A percentile compares a stretch with the other conserved stretches of the same genome.
phyloP scores from a whole-genome alignment of 2,329 filamentous ascomycete genomes.

The Phialemoniopsis sp. region DNA sequence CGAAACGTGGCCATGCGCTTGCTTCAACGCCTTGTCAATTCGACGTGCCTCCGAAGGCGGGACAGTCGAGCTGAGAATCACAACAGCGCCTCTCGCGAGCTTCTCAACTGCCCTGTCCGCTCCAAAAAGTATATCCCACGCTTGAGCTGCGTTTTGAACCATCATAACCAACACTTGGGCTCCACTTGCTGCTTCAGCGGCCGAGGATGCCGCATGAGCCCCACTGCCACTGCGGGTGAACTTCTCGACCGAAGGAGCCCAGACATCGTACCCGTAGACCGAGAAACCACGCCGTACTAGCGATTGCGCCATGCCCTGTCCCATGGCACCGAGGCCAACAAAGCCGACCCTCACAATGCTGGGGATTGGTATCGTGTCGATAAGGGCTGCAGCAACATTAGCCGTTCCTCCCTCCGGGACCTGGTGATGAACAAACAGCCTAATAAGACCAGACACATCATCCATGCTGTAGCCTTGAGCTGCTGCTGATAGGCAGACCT shows the following conservation, averaged over 20 bases:
- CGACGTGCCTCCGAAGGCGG: constrained; percentile 21
- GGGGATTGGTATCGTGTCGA: constrained; percentile 12
- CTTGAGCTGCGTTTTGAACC: no score
- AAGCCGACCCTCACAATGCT: constrained; percentile 24
- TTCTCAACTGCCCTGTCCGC: no score
- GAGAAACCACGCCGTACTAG: constrained; percentile 23
- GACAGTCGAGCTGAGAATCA: constrained; percentile 30
- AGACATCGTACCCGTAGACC: constrained; percentile 28
- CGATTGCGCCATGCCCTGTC: constrained; percentile 29
- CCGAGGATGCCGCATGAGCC: constrained; percentile 15
- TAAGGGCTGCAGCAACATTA: no score
- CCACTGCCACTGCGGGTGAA: constrained; percentile 18
- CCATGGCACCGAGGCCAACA: constrained; percentile 32
- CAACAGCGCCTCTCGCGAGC: constrained; percentile 21
- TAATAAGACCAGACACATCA: constrained; percentile 21
- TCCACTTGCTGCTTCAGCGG: constrained; percentile 18
- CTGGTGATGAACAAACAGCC: constrained; percentile 14
- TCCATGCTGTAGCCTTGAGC: constrained; percentile 19
- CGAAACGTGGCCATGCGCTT: constrained; percentile 16
- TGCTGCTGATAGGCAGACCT: constrained; percentile 20
- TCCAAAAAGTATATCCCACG: constrained; percentile 23
- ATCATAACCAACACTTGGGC: constrained; percentile 24
- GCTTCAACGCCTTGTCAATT: constrained; percentile 13
- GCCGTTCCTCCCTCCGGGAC: constrained; percentile 7
- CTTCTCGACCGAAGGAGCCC: constrained; percentile 19